These are phyloP conservation scores for Bonia amplexicaulis DNA, from an alignment of 176 grass and related monocot genomes.

Conservation along the genomic window DNA sequence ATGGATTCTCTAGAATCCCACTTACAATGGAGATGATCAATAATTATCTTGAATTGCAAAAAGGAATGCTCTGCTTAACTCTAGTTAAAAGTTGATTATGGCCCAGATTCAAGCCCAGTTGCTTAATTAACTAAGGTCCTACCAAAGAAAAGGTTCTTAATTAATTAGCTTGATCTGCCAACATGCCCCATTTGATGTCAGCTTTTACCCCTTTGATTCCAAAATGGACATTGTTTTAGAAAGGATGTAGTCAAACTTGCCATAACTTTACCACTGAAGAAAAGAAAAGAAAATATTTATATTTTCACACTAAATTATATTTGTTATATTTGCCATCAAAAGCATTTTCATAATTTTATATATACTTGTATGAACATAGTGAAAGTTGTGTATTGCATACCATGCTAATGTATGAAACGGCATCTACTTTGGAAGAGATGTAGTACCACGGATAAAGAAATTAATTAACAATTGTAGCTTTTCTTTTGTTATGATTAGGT, in stretches of 20 bases:
- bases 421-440: background rate
- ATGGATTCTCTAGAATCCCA: constrained; percentile 32
- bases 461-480: background rate
- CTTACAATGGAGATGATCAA: constrained; percentile 25
- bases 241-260: background rate
- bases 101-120: constrained; percentile 16
- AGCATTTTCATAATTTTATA: background rate
- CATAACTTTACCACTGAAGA: background rate
- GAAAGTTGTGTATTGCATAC: background rate
- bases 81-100: constrained; percentile 22
- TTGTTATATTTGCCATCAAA: background rate
- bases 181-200: background rate
- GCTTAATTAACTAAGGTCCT: constrained; percentile 22
- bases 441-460: background rate
- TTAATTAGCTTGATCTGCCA: background rate
- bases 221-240: background rate
- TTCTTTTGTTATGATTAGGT: background rate
- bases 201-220: background rate
- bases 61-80: constrained; percentile 9
- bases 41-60: constrained; percentile 4
- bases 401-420: background rate
- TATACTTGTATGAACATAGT: background rate
- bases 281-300: background rate
- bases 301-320: background rate
- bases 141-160: background rate